Conservation (phyloP, 2,329 filamentous ascomycete species). For the Colletotrichum sp. region DNA sequence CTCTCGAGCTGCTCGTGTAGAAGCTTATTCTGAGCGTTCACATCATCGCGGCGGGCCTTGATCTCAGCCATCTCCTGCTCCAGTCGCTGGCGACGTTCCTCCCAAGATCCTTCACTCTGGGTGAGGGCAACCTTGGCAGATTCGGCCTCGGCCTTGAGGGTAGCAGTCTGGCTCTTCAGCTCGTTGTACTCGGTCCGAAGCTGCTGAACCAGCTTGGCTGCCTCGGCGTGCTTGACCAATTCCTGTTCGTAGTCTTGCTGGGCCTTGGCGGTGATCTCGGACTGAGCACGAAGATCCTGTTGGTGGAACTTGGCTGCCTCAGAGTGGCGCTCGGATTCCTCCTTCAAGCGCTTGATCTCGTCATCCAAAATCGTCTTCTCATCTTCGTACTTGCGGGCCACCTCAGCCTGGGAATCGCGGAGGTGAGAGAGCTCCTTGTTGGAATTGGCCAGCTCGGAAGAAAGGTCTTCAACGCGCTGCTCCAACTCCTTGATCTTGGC, state of each 20-base stretch:
- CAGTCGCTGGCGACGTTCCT: conserved; percentile 78
- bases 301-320: conserved; percentile 85
- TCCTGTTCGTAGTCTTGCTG: conserved; percentile 97
- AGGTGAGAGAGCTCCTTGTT: conserved; percentile 83
- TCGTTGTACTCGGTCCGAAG: conserved; percentile 83
- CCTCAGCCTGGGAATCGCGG: conserved; percentile 80
- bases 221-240: conserved; percentile 92
- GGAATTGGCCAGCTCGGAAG: conserved; percentile 78
- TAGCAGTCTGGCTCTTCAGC: conserved; percentile 78
- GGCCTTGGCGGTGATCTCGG: conserved; percentile 89
- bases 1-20: conserved; percentile 89
- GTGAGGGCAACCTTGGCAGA: conserved; percentile 79
- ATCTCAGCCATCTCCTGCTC: conserved; percentile 85
- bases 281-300: conserved; percentile 90
- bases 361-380: conserved; percentile 81
- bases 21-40: conserved; percentile 87
- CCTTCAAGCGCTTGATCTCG: conserved; percentile 81
- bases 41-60: conserved; percentile 79
- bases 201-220: conserved; percentile 82
- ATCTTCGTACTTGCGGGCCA: conserved; percentile 73
- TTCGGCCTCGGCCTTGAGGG: conserved; percentile 81
- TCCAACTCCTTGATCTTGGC: conserved; percentile 80
- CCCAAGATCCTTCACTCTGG: conserved; percentile 88
- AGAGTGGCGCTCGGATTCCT: conserved; percentile 80
- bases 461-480: conserved; percentile 83